Base-by-base conservation (phyloP, 148 eudicot species). In the Polygonum aviculare region DNA sequence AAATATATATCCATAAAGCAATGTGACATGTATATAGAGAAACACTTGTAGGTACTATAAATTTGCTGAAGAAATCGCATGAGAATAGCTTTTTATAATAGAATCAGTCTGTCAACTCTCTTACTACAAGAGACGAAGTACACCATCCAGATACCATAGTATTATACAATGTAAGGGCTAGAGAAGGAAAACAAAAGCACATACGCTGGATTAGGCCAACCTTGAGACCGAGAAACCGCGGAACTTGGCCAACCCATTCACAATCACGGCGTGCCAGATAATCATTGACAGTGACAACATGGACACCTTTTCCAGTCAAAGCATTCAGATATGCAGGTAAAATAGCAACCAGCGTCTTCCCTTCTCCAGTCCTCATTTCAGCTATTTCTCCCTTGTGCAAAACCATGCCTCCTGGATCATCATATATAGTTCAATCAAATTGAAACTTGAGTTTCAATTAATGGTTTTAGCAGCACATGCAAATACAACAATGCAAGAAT, bases 201-300 rank as follows among this genome's bases (percentile, higher is more conserved):
- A 71, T 92, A 94, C 98, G 98, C 77, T 95, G 98, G 78, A 95
- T 88, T 78, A 95, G 89, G 89, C 98, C 98, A 80, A 95, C 94
- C 86, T 90, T 92, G 86, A 95, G 82, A 78, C 98, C 98, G 38
- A 95, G 98, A 81, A 95, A 95, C 70, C 98, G 91, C 57, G 94
- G 94, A 74, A 95, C 96, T 87, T 95, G 98, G 85, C 98, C 98
- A 83, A 95, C 98, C 98, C 98, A 95, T 82, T 95, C 98, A 81
- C 97, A 95, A 83, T 95, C 98, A 82, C 97, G 86, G 67, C 97
- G 92, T 14, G 98, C 98, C 78, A 95, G 78, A 85, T 95, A 95
- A 82, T 95, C 98, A 84, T 95, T 95, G 77, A 95, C 98, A 31
- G 98, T 95, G 76, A 95, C 97, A 79, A 92, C 91, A 82, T 95